Evolutionary conservation across 2,329 filamentous ascomycete species (phyloP), one percentile per base, ranked within the genome.

Genomic region (Venturia nashicola): DNA sequence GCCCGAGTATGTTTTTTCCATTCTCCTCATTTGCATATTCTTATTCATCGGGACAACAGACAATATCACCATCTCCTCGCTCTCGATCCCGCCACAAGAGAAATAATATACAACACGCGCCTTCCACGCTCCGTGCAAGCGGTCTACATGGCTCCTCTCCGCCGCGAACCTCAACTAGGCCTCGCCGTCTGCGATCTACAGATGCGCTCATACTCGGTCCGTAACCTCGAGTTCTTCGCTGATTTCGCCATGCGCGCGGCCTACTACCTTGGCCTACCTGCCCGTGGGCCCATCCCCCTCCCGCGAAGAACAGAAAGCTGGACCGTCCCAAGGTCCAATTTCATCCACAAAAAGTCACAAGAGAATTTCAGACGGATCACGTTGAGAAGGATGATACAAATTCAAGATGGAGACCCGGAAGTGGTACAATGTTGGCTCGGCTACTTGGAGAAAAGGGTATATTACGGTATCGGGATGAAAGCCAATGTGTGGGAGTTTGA

Each of bases 401-500:
- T 99, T 71, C 88, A 90, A 68, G 94, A 97, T 72, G 94, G 91
- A 0, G 83, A 97, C 71, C 86, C 91, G 0, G 90, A 97, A 73
- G 87, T 86, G 0, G 91, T 99, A 43, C 88, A 95, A 75, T 76
- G 92, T 36, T 99, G 94, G 94, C 79, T 99, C 65, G 91, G 91
- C 0, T 97, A 96, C 73, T 75, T 99, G 72, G 85, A 89, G 72
- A 96, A 96, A 77, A 88, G 97, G 73, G 90, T 91, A 51, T 96
- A 94, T 74, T 90, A 95, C 69, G 94, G 94, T n/a, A 87, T 97
- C 48, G 94, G 94, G 70, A 95, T 99, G 91, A 99, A 99, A 82
- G 94, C 94, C 62, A 97, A 99, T 74, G 83, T 97, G 61, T 99
- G 89, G 86, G 90, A 96, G 72, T 92, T 90, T 75, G 86, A 88